Evolutionary conservation across 1,139 yeast genomes (phyloP), one percentile per base, ranked within the genome.

Genomic region (Lodderomyces oxycetoniae): DNA sequence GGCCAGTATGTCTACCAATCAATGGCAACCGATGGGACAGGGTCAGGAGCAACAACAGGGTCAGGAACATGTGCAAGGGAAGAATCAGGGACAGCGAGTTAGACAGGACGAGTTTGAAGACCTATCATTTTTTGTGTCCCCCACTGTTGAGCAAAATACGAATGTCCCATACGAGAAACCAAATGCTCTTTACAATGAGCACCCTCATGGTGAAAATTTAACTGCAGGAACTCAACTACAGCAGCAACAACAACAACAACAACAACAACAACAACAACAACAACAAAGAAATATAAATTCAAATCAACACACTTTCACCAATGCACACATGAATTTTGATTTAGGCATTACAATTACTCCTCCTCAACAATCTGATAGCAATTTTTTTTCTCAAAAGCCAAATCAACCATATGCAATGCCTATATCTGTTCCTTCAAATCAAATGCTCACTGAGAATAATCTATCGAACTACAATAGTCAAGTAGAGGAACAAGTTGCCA

Each of bases 391-490:
- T n/a, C n/a, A n/a, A n/a, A n/a, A n/a, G n/a, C 43, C 38, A 24
- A 23, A 14, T 5, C 35, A 28, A 23, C 22, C 21, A 16, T n/a
- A n/a, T n/a, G 23, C 23, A 9, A 8, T n/a, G 8, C 26, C 26
- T 6, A 11, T 10, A 24, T 10, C 10, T 19, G 15, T 10, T 25
- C 28, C 36, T 22, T 19, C 22, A 7, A 19, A 7, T 19, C 40
- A 39, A 21, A 38, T 38, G 38, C 49, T 60, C 32, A 63, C 69
- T 4, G 69, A 63, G 39, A 56, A 57, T 25, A 50, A 51, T 31
- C 36, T 52, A 25, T 41, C 44, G 8, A 48, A 39, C 27, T 50
- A 48, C 27, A 47, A 46, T 17, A 38, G 38, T 19, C 45, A 42
- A 21, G 17, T 26, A 4, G 41, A 44, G 36, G 31, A 30, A 21